Evolutionary conservation across 805 yeast genomes (phyloP).

Genomic region (Suhomyces sp.): DNA sequence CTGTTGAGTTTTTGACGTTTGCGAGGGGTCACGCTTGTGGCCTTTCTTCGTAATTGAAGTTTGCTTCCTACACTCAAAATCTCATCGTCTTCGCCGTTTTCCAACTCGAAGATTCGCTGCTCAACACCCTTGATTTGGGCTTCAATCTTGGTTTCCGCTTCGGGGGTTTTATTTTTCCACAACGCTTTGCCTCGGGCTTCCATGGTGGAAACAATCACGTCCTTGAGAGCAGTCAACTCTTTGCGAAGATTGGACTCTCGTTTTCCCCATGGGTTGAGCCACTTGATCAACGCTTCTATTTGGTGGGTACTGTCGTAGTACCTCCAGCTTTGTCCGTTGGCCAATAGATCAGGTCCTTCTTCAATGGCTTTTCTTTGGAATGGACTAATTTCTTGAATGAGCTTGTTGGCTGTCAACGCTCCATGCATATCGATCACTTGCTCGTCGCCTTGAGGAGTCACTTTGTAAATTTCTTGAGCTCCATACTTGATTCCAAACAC

Average conservation of each 20-base stretch:
- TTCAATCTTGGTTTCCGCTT: conserved; percentile 39
- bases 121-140: conserved; percentile 36
- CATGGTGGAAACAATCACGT: conserved; percentile 53
- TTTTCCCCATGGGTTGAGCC: conserved; percentile 74
- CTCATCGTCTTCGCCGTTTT: conserved; percentile 16
- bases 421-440: conserved; percentile 36
- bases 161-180: conserved; percentile 40
- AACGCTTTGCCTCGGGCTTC: conserved; percentile 56
- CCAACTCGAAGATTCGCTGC: conserved; percentile 11
- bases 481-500: conserved; percentile 29
- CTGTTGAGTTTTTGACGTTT: conserved; percentile 34
- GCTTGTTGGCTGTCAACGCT: conserved; percentile 14
- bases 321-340: conserved; percentile 62
- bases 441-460: conserved; percentile 11
- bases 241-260: conserved; percentile 66
- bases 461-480: conserved; percentile 14
- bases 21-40: conserved; percentile 17
- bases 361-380: conserved; percentile 63
- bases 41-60: conserved; percentile 26
- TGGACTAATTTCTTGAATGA: conserved; percentile 21
- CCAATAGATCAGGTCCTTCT: conserved; percentile 57
- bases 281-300: conserved; percentile 51
- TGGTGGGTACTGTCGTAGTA: conserved; percentile 62
- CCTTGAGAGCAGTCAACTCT: conserved; percentile 54
- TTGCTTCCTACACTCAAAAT: conserved; percentile 15